These are phyloP conservation scores for Magnolia changhungtana DNA, from an alignment of 164 flowering plant species.

Conservation along the genomic window DNA sequence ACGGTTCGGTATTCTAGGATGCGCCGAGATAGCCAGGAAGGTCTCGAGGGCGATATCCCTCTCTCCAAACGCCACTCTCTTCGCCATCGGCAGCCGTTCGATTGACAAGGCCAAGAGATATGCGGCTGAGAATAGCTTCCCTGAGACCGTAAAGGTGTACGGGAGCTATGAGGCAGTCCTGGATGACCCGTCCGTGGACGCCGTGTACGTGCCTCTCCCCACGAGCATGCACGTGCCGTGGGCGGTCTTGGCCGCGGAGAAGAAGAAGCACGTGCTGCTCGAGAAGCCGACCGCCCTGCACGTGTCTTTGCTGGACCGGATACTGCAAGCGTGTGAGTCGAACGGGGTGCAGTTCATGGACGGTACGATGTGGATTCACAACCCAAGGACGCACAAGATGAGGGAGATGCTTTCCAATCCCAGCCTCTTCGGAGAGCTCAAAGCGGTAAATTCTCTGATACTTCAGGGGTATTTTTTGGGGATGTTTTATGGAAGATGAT, in stretches of 20 bases:
- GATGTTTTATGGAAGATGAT: too few relatives aligned
- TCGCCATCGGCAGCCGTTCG: slow-evolving; percentile 62
- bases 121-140: slow-evolving; percentile 48
- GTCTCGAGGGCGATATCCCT: slow-evolving; percentile 48
- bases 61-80: slow-evolving; percentile 46
- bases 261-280: slow-evolving; percentile 59
- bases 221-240: slow-evolving; percentile 52
- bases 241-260: slow-evolving; percentile 54
- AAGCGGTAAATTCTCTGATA: slow-evolving; percentile 23
- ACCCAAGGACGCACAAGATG: slow-evolving; percentile 62
- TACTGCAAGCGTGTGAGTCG: slow-evolving; percentile 44
- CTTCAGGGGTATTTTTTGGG: background rate
- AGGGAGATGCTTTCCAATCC: slow-evolving; percentile 38
- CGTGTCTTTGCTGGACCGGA: slow-evolving; percentile 42
- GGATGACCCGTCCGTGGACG: slow-evolving; percentile 62
- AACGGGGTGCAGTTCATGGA: slow-evolving; percentile 77
- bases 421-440: slow-evolving; percentile 47
- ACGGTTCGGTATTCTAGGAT: slow-evolving; percentile 56
- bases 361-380: slow-evolving; percentile 79
- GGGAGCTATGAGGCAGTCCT: slow-evolving; percentile 56
- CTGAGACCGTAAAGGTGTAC: slow-evolving; percentile 44
- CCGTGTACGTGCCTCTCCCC: slow-evolving; percentile 65
- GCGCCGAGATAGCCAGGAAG: slow-evolving; percentile 61
- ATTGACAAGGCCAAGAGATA: slow-evolving; percentile 41
- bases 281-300: slow-evolving; percentile 70